Conservation (phyloP, 768 basidiomycete genomes). For the Podaxis sp. region DNA sequence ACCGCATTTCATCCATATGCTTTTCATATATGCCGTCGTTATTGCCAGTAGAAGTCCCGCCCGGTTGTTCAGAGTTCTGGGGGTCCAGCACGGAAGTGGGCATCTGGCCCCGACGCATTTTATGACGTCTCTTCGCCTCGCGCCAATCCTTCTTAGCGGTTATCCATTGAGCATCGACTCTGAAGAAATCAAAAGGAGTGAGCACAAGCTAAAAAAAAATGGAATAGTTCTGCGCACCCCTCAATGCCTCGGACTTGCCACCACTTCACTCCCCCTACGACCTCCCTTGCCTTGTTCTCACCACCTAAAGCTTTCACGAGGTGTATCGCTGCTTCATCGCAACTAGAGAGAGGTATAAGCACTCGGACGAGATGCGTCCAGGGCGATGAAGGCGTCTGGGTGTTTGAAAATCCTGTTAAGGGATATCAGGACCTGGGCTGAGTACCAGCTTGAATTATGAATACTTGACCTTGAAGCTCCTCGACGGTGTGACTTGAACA, state of each 20-base stretch:
- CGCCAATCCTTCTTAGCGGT: conserved; percentile 82
- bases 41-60: conserved; percentile 12
- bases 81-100: background rate
- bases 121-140: conserved; percentile 59
- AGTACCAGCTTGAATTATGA: background rate
- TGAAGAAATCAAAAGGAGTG: conserved; percentile 29
- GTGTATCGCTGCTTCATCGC: conserved; percentile 70
- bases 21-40: conserved; percentile 49
- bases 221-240: conserved; percentile 49
- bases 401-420: conserved; percentile 66
- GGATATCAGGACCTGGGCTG: background rate
- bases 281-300: conserved; percentile 62
- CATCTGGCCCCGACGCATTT: conserved; percentile 41
- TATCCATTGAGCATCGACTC: conserved; percentile 88
- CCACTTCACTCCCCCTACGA: conserved; percentile 93
- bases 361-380: conserved; percentile 76
- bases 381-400: conserved; percentile 80
- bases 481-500: conserved; percentile 74
- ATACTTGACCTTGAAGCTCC: conserved; percentile 60
- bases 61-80: background rate
- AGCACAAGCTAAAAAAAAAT: background rate
- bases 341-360: conserved; percentile 71
- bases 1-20: conserved; percentile 82
- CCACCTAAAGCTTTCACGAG: conserved; percentile 84
- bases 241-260: conserved; percentile 91